Base-by-base conservation (phyloP, 2,329 filamentous ascomycete genomes). In the Dactylonectria macrodidyma region DNA sequence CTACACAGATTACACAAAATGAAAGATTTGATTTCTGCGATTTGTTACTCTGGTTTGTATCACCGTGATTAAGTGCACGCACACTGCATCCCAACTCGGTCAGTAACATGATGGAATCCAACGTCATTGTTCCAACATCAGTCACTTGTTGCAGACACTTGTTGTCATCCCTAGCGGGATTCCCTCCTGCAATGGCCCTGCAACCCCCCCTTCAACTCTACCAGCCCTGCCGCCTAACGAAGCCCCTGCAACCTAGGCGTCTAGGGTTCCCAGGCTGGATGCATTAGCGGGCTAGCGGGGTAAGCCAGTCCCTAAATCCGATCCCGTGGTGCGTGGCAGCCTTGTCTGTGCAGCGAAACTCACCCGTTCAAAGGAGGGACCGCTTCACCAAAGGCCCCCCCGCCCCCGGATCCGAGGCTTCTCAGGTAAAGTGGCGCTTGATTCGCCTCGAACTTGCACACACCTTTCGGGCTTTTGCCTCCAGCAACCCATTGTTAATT, bases 231-330 rank as follows among this genome's bases (percentile, higher is more conserved):
- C 62, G 61, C 66, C 52, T 59, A 66, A 54, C 52, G 26, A 22
- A 47, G 38, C 62, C 52, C 33, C 60, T 61, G 34, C 38, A 33
- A 61, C 26, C 26, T 30, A 7, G 26, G 26, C 26, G 26, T 7
- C 26, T 36, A 26, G 54, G 56, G 19, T 19, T 64, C 46, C 65
- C 67, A 68, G 57, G 65, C 68, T 61, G 57, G 50, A 52, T 50
- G 51, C 19, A 30, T 16, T 61, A 62, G 62, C 57, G 70, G 70
- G 72, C 65, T 73, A 69, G 65, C 57, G 62, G 67, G 26, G 12
- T 24, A 11, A 14, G 48, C 48, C 24, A 24, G 48, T 9, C 24
- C 26, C 26, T 30, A 30, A 30, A 30, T 30, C 26, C 4, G 26
- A 30, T 24, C 11, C 14, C 5, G 26, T 30, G 26, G 26, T 30